Base-by-base conservation (phyloP, 345 rosid species). In the Litchi chinensis region DNA sequence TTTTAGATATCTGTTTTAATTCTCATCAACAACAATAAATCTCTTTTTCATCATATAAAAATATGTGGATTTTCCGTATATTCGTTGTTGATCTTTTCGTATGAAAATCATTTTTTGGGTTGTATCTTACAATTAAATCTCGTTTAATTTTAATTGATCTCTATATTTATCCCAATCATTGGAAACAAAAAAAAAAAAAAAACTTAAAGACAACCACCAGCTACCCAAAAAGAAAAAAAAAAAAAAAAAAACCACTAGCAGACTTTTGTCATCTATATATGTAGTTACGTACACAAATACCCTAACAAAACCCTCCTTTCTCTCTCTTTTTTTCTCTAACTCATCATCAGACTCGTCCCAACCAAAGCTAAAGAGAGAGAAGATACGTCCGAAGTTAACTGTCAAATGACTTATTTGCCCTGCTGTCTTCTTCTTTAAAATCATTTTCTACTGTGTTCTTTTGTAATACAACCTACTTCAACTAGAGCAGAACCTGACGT, bases 241-340 rank as follows among this genome's bases (percentile, higher is more conserved):
- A 26, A 26, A 26, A 32, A 32, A 32, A 32, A 32, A 1, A 2
- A 32, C 37, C 37, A 6, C 44, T 6, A 41, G 7, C 76, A 52
- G 75, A 79, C 71, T 76, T 76, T 65, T 75, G 75, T 10, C 79
- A 78, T 32, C 19, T 65, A 75, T 15, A 1, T 41, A 26, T 10
- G 11, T 1, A 32, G 37, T 32, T 32, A 32, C 2, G 37, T 32
- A 32, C 37, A 32, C 2, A 2, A 1, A 2, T 13, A 70, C 56
- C 15, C 19, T 22, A 70, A 24, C 60, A 43, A 12, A 70, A 70
- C 52, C 52, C 43, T 19, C 40, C 54, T 64, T 28, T 65, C 41
- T 50, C 57, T 46, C 65, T 64, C 62, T 59, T 37, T 43, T 28
- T 13, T n/a, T 70, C 50, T 56, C 18, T 39, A 32, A 32, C 37